Evolutionary conservation across 352 stramenopile species (phyloP), one percentile per base, ranked within the genome.

Genomic region (Albugo laibachii): DNA sequence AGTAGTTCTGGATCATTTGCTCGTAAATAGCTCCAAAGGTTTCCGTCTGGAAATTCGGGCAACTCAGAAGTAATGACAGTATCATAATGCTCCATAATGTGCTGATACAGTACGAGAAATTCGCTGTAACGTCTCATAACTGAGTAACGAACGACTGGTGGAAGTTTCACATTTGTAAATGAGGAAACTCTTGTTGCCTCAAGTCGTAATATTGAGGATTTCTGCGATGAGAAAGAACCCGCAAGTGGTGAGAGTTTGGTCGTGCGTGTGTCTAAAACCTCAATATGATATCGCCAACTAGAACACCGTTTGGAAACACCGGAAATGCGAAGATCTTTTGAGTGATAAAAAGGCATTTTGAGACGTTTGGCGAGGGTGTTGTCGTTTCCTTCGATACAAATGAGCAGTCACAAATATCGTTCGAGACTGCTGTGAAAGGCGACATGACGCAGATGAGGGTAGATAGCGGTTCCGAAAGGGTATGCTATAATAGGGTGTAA

Each of bases 231-330:
- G 38, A 8, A 10, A 24, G 38, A 43, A 8, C 38, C 38, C 16
- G 16, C 38, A 43, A 19, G 38, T 43, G 3, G 20, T 43, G 16
- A 24, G 24, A 31, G 8, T 31, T 8, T 43, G 3, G 38, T 24
- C 38, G 20, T 24, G 8, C 38, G 20, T 24, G 38, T 63, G 56
- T 83, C 68, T 41, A 85, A 63, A 54, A 82, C 70, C 40, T 85
- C 70, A 52, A 85, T 74, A 59, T 85, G 73, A 56, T 85, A 85
- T 49, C 76, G 62, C 73, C 73, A 85, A 31, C 66, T 79, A 36
- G 60, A 31, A 38, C 63, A 66, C 45, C 65, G 70, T 34, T 78
- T 75, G 27, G 70, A 77, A 40, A 75, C 73, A 45, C 73, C 73
- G 0, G 73, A 82, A 57, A 85, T 83, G 51, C 74, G 66, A 53